Evolutionary conservation across 2,329 filamentous ascomycete species (phyloP).

Genomic region (Westerdykella ornata): DNA sequence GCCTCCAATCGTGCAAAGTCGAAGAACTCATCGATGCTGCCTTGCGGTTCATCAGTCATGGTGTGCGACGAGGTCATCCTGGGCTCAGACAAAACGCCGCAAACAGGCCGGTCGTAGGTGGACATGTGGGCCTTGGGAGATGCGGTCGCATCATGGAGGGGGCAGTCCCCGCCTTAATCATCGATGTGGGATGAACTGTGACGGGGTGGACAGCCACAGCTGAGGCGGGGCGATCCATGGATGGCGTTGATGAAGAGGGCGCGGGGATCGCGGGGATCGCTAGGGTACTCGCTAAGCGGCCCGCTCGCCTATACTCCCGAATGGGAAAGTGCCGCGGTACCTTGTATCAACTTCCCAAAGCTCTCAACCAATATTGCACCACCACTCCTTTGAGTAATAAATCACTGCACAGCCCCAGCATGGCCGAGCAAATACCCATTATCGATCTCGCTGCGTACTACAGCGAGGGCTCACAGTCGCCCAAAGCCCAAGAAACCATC

Average conservation of each 20-base stretch:
- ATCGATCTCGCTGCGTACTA: constrained; percentile 1
- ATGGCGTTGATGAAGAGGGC: constrained; percentile 26
- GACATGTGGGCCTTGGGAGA: not conserved
- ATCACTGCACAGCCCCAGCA: no score
- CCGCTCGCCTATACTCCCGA: no score
- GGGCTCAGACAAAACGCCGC: constrained; percentile 7
- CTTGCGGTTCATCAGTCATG: constrained; percentile 13
- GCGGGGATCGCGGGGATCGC: constrained; percentile 8
- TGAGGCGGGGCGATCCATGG: constrained; percentile 7
- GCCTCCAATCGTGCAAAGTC: constrained; percentile 28
- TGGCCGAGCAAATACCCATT: not conserved
- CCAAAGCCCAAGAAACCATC: not conserved
- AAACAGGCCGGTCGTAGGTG: not conserved
- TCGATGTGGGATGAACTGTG: constrained; percentile 11
- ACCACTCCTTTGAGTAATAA: no score
- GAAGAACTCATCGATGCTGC: constrained; percentile 31
- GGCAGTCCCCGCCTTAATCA: constrained; percentile 6
- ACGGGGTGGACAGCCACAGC: constrained; percentile 3
- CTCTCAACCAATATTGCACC: no score
- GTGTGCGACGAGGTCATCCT: constrained; percentile 8
- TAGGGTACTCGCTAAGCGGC: no score
- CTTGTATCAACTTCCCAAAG: no score
- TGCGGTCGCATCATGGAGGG: constrained; percentile 13
- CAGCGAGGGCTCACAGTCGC: not conserved
- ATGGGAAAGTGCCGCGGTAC: no score